Conservation (phyloP, 768 basidiomycete genomes). For the Agrocybe chaxingu region DNA sequence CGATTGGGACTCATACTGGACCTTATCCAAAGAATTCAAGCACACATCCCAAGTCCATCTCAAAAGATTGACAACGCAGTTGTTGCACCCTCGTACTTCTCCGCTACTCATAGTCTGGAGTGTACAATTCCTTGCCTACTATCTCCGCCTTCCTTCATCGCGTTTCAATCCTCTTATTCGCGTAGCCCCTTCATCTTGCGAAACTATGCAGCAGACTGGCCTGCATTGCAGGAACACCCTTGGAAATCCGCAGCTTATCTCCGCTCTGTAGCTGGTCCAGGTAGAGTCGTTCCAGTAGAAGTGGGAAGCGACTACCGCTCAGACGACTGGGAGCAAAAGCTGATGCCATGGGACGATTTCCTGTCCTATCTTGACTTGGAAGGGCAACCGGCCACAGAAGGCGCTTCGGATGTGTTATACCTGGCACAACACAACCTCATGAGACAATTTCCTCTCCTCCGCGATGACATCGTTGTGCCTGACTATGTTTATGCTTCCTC, state of each 20-base stretch:
- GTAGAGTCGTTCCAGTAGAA: conserved; percentile 87
- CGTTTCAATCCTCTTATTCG: conserved; percentile 45
- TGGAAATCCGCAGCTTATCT: conserved; percentile 79
- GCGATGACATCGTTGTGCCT: conserved; percentile 75
- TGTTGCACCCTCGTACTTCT: conserved; percentile 8
- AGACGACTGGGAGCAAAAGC: conserved; percentile 75
- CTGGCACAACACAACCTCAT: conserved; percentile 91
- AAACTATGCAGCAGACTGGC: conserved; percentile 67
- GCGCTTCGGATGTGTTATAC: conserved; percentile 48
- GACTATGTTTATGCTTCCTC: conserved; percentile 82
- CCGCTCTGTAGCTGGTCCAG: conserved; percentile 65
- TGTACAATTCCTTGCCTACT: conserved; percentile 37
- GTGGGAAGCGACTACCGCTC: conserved; percentile 80
- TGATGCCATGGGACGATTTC: conserved; percentile 80
- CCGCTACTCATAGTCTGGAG: conserved; percentile 11
- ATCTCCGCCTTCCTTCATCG: conserved; percentile 52
- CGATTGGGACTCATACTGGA: conserved; percentile 60
- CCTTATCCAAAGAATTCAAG: conserved; percentile 63
- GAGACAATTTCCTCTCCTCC: conserved; percentile 76
- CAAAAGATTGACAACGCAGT: neutral
- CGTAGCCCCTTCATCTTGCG: conserved; percentile 71
- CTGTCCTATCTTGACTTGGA: conserved; percentile 43
- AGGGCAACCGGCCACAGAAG: conserved; percentile 20
- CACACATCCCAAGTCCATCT: neutral
- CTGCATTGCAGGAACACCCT: conserved; percentile 63